phyloP scores from a whole-genome alignment of 306 rosid genomes.

The Gleditsia sinensis region DNA sequence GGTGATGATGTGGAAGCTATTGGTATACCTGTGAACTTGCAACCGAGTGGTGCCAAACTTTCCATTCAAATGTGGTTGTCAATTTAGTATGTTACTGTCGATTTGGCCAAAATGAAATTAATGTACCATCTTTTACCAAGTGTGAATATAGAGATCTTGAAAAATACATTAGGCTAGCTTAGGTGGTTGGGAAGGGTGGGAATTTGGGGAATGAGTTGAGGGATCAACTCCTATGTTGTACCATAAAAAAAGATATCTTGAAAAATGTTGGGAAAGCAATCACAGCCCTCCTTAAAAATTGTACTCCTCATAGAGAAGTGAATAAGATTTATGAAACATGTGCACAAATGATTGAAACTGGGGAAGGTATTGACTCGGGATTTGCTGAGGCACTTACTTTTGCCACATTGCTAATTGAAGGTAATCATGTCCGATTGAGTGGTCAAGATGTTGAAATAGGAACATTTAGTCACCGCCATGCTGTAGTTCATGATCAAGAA shows the following conservation, averaged over 20 bases:
- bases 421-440: conserved; percentile 85
- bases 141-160: conserved; percentile 85
- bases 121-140: conserved; percentile 97
- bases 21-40: conserved; percentile 80
- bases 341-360: conserved; percentile 80
- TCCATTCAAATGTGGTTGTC: conserved; percentile 90
- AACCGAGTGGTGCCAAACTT: conserved; percentile 90
- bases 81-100: conserved; percentile 89
- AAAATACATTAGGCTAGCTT: no score
- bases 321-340: conserved; percentile 85
- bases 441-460: conserved; percentile 99
- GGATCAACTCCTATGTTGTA: no score
- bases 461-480: conserved; percentile 93
- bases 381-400: conserved; percentile 95
- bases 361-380: conserved; percentile 96
- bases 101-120: conserved; percentile 94
- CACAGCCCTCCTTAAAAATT: conserved; percentile 69
- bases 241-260: conserved; percentile 79
- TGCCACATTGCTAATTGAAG: conserved; percentile 84
- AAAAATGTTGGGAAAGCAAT: conserved; percentile 85
- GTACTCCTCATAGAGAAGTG: conserved; percentile 84
- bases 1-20: conserved; percentile 90
- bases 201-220: no score
- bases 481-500: conserved; percentile 89
- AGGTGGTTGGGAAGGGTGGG: no score